Conservation (phyloP, 805 yeast genomes). For the Wickerhamomyces rabaulensis region DNA sequence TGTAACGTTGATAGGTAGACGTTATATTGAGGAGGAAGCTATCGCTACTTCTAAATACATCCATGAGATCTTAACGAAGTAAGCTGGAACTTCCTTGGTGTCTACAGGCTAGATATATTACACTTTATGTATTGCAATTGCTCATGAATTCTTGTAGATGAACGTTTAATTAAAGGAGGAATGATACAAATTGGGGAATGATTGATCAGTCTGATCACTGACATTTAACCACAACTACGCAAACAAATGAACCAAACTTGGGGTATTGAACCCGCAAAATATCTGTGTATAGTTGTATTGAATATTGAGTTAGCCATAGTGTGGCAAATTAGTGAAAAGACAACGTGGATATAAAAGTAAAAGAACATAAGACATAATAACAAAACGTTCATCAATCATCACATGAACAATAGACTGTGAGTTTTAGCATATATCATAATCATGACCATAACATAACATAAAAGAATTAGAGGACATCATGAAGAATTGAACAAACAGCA, state of each 20-base stretch:
- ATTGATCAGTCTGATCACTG: too few species aligned
- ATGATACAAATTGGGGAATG: too few species aligned
- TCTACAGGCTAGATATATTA: background rate
- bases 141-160: background rate
- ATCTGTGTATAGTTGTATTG: too few species aligned
- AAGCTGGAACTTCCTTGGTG: too few species aligned
- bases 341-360: background rate
- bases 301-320: background rate
- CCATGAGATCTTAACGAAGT: conserved; percentile 4
- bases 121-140: background rate
- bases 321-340: background rate
- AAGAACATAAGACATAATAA: background rate
- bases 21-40: conserved; percentile 45
- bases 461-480: background rate
- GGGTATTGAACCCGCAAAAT: too few species aligned
- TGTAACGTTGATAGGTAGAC: conserved; percentile 44
- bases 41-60: conserved; percentile 36
- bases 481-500: background rate
- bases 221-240: too few species aligned
- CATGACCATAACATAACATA: background rate
- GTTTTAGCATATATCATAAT: background rate
- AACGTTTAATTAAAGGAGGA: too few species aligned
- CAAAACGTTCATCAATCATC: background rate
- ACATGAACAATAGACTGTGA: background rate
- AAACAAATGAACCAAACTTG: too few species aligned